Evolutionary conservation across 1,139 yeast genomes (phyloP), one percentile per base, ranked within the genome.

Genomic region (Taphrina populina): DNA sequence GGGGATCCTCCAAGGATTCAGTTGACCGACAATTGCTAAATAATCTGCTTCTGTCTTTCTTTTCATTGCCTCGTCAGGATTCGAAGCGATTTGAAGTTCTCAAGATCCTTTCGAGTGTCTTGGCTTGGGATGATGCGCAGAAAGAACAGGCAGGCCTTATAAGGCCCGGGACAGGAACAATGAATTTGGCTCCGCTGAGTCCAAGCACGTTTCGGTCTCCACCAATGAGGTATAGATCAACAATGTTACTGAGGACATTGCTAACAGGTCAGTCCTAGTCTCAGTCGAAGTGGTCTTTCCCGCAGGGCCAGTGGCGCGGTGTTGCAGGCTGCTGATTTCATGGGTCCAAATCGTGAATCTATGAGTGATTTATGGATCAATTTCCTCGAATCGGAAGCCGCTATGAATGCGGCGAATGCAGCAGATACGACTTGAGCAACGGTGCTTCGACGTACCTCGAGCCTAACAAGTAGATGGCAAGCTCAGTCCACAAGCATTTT

Each of bases 41-140:
- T 1, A 92, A 92, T 67, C 76, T 94, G 58, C 72, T 92, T 52
- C 78, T 94, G 21, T 87, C 95, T 51, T 92, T 90, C 70, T 76
- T 92, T 15, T 84, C 84, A 51, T 76, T 92, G 34, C 96, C 96
- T 5, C 75, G 98, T 60, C 96, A 95, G 1, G 99, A 92, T 67
- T 79, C 95, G 11, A 92, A 90, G 69, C 88, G 92, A 69, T 92
- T 84, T 66, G 97, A 92, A 72, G 95, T 94, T 3, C 75, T 92
- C 57, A 88, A 82, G 67, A 76, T 92, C 58, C 83, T 92, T 40
- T 78, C 95, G 24, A 87, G 87, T 59, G 83, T 84, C 64, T 73
- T 92, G 59, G 83, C 80, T 58, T 92, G 98, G 98, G 92, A 84
- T 67, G 94, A 87, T 46, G 81, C 80, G 39, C 84, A 88, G 66